Conservation (phyloP, 306 rosid genomes). For the Cajanus cajan region DNA sequence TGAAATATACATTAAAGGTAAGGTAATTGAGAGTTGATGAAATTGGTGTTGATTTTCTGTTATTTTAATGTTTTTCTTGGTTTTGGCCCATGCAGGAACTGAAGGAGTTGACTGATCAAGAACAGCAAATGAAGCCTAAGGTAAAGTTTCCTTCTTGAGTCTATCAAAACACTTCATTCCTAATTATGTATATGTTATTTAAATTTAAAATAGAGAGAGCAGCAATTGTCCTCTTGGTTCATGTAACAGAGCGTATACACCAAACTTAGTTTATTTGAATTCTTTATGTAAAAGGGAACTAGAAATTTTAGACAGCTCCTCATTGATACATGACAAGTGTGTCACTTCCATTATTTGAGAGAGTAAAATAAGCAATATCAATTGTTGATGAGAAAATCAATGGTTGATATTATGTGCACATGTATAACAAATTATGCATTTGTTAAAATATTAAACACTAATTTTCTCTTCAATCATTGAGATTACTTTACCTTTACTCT, state of each 20-base stretch:
- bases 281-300: not conserved
- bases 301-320: conserved; percentile 14
- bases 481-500: not conserved
- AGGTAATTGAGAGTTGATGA: conserved; percentile 13
- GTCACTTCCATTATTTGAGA: not conserved
- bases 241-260: not conserved
- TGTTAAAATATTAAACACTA: not conserved
- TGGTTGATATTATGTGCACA: not conserved
- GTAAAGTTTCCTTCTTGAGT: conserved; percentile 36
- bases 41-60: conserved; percentile 24
- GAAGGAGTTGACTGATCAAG: conserved; percentile 79
- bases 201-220: conserved; percentile 17
- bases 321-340: not conserved
- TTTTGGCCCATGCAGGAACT: conserved; percentile 65
- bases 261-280: not conserved
- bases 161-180: not conserved
- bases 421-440: not conserved
- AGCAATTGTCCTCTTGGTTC: not conserved
- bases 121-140: conserved; percentile 90
- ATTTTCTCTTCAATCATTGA: not conserved
- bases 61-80: conserved; percentile 24
- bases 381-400: not conserved
- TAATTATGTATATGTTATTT: conserved; percentile 2
- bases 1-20: not conserved
- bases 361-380: not conserved